Base-by-base conservation (phyloP, 495 filamentous ascomycete species). In the Terfezia boudieri region DNA sequence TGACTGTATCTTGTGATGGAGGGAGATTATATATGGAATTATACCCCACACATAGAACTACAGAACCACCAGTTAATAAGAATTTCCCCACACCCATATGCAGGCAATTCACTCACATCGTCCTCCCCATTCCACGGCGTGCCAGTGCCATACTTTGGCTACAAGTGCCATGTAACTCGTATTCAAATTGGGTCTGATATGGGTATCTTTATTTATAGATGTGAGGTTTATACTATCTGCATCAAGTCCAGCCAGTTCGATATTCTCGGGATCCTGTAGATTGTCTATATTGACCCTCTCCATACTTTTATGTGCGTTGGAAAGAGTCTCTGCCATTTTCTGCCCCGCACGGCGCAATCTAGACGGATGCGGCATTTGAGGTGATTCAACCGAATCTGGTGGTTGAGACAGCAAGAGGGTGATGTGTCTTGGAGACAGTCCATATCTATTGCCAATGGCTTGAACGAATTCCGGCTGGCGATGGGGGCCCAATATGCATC, bases 41-140 rank as follows among this genome's bases (percentile, higher is more conserved):
- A 60, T 83, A 88, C 10, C 86, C 86, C 52, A 90, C 69, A 60
- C 84, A 89, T 10, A 87, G 74, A 64, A 82, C 82, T 86, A 57
- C 12, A 14, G 10, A 32, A 7, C 26, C 36, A 14, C 12, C 23
- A 16, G 35, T 52, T n/a, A n/a, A 37, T 56, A 22, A 56, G 1
- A 12, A 12, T 9, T 5, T 2, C 9, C 38, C 48, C 51, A 51
- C 17, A 26, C 35, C 8, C 12, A 17, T 38, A 16, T n/a, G 16
- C 46, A 17, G 8, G 41, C 50, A 52, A 35, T 49, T 26, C 55
- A 59, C 62, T 53, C 61, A 65, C 62, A 65, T 55, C 57, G 59
- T n/a, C 60, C 60, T 38, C 63, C 63, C 63, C 62, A 65, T 36
- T 65, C 63, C n/a, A 65, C 63, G 32, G 63, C 63, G 53, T 65